Conservation (phyloP, 441 rosid genomes). For the Gossypium schwendimanii region DNA sequence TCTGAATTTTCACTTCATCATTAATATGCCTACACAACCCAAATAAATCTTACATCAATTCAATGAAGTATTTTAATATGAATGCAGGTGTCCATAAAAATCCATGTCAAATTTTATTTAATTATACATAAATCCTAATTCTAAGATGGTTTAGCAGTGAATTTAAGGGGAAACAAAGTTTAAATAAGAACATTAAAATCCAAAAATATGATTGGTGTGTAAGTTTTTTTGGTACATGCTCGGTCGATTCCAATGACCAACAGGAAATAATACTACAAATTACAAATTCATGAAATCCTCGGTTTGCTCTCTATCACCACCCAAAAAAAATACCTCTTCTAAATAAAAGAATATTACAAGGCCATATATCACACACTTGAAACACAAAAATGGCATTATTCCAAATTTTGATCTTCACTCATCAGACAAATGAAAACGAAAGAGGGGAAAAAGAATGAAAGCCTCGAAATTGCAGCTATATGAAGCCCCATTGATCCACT, state of each 20-base stretch:
- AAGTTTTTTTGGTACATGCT: conserved; percentile 16
- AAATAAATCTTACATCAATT: too few relatives aligned
- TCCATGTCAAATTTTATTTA: neutral
- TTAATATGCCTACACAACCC: too few relatives aligned
- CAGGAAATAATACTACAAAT: conserved; percentile 20
- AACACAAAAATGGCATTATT: conserved; percentile 23
- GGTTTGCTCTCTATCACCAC: conserved; percentile 24
- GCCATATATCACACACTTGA: conserved; percentile 37
- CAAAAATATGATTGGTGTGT: neutral
- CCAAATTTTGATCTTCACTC: conserved; percentile 22
- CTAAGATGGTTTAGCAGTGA: neutral
- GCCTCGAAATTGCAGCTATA: conserved; percentile 8
- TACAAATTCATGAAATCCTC: conserved; percentile 31
- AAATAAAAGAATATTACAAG: conserved; percentile 34
- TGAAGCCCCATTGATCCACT: neutral
- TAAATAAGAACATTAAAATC: neutral
- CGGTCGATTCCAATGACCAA: conserved; percentile 6
- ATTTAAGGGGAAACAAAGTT: neutral
- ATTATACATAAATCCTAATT: neutral
- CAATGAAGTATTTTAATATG: neutral
- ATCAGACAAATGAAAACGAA: conserved; percentile 15
- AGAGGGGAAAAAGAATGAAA: conserved; percentile 3
- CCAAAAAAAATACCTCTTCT: conserved; percentile 29
- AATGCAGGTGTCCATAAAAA: neutral
- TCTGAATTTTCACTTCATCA: too few relatives aligned